A percentile compares a stretch with the other conserved stretches of the same genome.
phyloP scores from a whole-genome alignment of 768 basidiomycete species.

The Lactifluus rugatus region DNA sequence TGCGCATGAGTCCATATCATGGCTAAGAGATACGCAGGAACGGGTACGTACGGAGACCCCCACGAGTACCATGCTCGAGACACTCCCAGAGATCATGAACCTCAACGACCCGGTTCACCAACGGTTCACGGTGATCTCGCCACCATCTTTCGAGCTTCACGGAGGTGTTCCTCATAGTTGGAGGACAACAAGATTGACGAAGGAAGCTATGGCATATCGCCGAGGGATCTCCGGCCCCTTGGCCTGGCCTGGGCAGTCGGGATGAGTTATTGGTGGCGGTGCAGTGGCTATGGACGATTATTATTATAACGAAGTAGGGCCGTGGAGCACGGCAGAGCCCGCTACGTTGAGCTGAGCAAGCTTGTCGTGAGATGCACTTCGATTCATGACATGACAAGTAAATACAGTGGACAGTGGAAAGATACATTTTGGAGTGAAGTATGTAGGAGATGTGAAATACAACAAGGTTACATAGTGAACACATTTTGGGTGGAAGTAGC shows the following conservation, averaged over 20 bases:
- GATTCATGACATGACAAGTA: no score
- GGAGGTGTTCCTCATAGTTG: conserved; percentile 69
- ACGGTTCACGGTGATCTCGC: conserved; percentile 69
- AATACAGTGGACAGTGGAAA: no score
- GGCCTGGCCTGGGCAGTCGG: background rate
- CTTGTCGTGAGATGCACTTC: no score
- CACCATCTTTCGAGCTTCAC: conserved; percentile 71
- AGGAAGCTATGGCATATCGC: conserved; percentile 59
- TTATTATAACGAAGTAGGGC: no score
- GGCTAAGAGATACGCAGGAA: background rate
- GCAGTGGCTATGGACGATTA: background rate
- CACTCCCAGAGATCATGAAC: conserved; percentile 55
- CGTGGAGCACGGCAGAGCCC: no score
- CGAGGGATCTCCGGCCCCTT: conserved; percentile 27
- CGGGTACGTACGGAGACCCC: conserved; percentile 55
- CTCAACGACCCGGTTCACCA: no score
- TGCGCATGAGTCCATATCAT: no score
- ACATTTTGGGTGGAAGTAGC: no score
- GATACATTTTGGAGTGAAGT: no score
- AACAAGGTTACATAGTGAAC: no score
- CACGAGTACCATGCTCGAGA: conserved; percentile 57
- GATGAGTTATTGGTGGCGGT: background rate
- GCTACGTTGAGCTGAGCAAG: no score
- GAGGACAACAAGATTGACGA: conserved; percentile 80
- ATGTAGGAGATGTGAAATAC: no score